Evolutionary conservation across 2,329 filamentous ascomycete genomes (phyloP).

Genomic region (Fusarium buxicola): DNA sequence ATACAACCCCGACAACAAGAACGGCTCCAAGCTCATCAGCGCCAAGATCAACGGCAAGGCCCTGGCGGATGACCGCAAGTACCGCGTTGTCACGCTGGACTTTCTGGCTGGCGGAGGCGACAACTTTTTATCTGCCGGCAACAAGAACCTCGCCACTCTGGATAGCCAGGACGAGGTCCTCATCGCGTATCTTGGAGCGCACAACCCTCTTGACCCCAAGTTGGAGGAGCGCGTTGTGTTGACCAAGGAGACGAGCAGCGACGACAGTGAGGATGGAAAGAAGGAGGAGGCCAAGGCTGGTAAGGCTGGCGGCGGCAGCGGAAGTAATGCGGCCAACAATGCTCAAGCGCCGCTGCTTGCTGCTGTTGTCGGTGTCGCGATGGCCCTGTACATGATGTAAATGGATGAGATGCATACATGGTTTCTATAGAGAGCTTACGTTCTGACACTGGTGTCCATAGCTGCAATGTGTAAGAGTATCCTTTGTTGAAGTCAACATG

Average conservation of each 20-base stretch:
- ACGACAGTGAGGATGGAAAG: slow-evolving; percentile 8
- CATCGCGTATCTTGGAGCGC: slow-evolving; percentile 60
- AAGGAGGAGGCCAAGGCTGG: slow-evolving; percentile 22
- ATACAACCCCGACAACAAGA: slow-evolving; percentile 64
- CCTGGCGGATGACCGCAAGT: slow-evolving; percentile 60
- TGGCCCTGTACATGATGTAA: slow-evolving; percentile 37
- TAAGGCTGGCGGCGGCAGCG: slow-evolving; percentile 8
- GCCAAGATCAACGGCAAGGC: slow-evolving; percentile 62
- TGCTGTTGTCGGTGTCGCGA: slow-evolving; percentile 20
- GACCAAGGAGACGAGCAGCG: slow-evolving; percentile 24
- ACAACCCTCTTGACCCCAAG: slow-evolving; percentile 62
- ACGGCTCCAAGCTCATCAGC: slow-evolving; percentile 63
- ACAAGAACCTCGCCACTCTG: slow-evolving; percentile 56
- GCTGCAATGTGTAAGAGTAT: too few relatives aligned
- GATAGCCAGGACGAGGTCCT: slow-evolving; percentile 67
- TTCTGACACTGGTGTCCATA: too few relatives aligned
- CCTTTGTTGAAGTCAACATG: too few relatives aligned
- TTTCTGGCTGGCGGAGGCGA: slow-evolving; percentile 73
- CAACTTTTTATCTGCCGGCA: slow-evolving; percentile 63
- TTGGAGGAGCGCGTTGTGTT: slow-evolving; percentile 57
- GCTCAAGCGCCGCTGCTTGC: slow-evolving; percentile 21
- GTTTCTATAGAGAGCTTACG: not conserved
- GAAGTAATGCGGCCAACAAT: slow-evolving; percentile 17
- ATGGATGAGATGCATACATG: slow-evolving; percentile 11
- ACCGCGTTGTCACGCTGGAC: slow-evolving; percentile 71